Base-by-base conservation (phyloP, 345 rosid genomes). In the Gossypium australe region DNA sequence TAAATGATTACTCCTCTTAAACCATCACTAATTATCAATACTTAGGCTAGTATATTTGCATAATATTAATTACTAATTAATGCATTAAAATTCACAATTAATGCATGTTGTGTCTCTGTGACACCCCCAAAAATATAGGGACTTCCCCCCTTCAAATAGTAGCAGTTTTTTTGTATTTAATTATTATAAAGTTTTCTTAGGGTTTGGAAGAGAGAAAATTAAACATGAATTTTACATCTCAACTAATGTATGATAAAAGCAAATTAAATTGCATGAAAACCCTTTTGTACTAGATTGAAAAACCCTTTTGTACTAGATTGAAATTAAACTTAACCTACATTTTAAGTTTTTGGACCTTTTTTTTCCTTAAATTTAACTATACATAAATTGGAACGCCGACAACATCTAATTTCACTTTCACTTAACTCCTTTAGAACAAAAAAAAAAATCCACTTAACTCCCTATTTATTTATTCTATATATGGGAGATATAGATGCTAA, bases 201-300 rank as follows among this genome's bases (percentile, higher is more conserved):
- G 13, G 14, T n/a, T 34, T 17, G 47, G 68, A 17, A 11, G 14
- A 67, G 45, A 45, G 29, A 59, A 29, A 17, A n/a, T n/a, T n/a
- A n/a, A n/a, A 17, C 68, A 7, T 72, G 82, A 72, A 43, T 51
- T 62, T 49, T 38, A 80, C 77, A 52, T 48, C 66, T 72, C 82
- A 80, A 76, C 79, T 2, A 38, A 76, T 58, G 16, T 41, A 20
- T 58, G 59, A 70, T 63, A 24, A 9, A 63, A 47, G 73, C 41
- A 25, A 59, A 59, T 59, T 12, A 58, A 38, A 55, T 9, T 51
- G 60, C 60, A 41, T 17, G 60, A 71, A 38, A n/a, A 34, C 41
- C 74, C 47, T 13, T 38, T n/a, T 13, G 4, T 17, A 44, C 12
- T 34, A 55, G 65, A 12, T 16, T 22, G 12, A 1, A 71, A 34